phyloP scores from a whole-genome alignment of 495 filamentous ascomycete genomes.

The Achaetomiella virescens region DNA sequence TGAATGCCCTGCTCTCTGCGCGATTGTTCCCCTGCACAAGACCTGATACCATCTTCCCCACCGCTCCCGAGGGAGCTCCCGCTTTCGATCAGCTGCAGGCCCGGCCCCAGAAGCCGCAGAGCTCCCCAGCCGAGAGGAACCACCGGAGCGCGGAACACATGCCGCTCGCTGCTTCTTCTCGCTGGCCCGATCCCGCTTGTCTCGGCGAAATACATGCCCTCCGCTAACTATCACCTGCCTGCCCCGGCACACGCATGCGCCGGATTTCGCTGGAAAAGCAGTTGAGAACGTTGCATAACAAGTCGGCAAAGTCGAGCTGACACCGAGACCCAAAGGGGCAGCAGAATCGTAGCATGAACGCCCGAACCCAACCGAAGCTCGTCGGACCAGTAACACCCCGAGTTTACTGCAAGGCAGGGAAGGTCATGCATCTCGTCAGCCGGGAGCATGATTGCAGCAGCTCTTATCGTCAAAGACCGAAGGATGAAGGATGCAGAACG shows the following conservation, averaged over 20 bases:
- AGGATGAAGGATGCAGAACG: no score
- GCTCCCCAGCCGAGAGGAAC: not conserved
- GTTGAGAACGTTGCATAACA: not conserved
- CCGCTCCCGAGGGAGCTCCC: not conserved
- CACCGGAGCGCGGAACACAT: not conserved
- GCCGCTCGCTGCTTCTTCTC: not conserved
- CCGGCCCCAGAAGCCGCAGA: not conserved
- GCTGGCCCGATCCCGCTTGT: not conserved
- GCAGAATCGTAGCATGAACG: not conserved
- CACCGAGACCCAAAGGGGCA: not conserved
- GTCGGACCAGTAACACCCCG: not conserved
- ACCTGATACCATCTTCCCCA: no score
- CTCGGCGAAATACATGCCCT: not conserved
- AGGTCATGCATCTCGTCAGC: not conserved
- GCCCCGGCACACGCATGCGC: not conserved
- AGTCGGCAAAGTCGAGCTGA: not conserved
- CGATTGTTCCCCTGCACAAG: no score
- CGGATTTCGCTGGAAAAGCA: not conserved
- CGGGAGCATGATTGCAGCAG: not conserved
- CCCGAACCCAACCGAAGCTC: not conserved
- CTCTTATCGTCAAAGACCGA: not conserved
- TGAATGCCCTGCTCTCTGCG: no score
- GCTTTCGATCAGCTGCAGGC: conserved; percentile 3
- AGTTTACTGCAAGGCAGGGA: not conserved
- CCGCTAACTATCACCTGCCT: conserved; percentile 1